These are phyloP conservation scores for Pleomassaria siparia DNA, from an alignment of 2,329 filamentous ascomycete species.

Conservation along the genomic window DNA sequence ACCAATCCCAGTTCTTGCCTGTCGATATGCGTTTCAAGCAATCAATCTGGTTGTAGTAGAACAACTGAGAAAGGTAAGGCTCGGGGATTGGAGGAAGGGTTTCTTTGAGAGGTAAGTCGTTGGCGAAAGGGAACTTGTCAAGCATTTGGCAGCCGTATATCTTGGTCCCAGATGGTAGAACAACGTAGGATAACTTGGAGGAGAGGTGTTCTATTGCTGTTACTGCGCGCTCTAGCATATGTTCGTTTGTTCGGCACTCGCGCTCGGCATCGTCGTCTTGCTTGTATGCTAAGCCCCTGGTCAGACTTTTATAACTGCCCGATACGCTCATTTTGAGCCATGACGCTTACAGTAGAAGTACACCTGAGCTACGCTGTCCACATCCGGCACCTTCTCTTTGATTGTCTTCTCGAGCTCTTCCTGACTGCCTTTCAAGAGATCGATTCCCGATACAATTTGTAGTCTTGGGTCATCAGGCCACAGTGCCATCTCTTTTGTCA, in stretches of 20 bases:
- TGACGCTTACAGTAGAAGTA: conserved; percentile 39
- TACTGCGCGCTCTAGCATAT: conserved; percentile 42
- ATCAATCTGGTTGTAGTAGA: conserved; percentile 48
- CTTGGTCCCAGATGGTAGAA: conserved; percentile 42
- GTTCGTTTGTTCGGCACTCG: conserved; percentile 40
- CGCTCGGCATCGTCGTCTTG: conserved; percentile 28
- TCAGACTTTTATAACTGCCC: conserved; percentile 6
- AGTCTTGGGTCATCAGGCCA: conserved; percentile 43
- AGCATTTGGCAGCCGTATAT: conserved; percentile 44
- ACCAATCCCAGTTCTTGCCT: conserved; percentile 45
- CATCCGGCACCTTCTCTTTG: conserved; percentile 36
- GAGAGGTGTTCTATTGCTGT: conserved; percentile 34
- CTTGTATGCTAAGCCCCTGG: conserved; percentile 27
- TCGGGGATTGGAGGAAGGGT: conserved; percentile 36
- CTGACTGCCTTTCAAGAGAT: conserved; percentile 41
- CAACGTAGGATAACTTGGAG: conserved; percentile 28
- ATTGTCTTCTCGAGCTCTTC: conserved; percentile 37
- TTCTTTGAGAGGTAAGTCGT: conserved; percentile 32
- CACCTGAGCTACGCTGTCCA: conserved; percentile 44
- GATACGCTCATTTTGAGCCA: background rate
- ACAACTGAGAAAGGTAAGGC: conserved; percentile 40
- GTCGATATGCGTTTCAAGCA: conserved; percentile 40
- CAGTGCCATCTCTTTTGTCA: conserved; percentile 32
- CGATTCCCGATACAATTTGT: conserved; percentile 44
- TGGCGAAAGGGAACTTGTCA: conserved; percentile 38